Base-by-base conservation (phyloP, 805 yeast genomes). In the Cyberlindnera euphorbiae region DNA sequence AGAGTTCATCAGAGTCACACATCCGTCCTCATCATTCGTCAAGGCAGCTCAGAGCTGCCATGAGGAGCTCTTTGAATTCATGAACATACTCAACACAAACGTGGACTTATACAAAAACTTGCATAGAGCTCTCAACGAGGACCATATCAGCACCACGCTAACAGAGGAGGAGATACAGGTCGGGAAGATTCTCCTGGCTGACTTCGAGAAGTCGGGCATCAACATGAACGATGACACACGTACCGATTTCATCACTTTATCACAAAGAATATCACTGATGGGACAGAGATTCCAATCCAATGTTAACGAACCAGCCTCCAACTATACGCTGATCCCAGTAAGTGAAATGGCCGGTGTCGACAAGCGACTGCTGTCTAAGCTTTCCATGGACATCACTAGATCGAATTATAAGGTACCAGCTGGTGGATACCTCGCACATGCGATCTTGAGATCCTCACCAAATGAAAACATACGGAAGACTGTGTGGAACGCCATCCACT, bases 41-140 rank as follows among this genome's bases (percentile, higher is more conserved):
- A 69, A 68, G 26, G 89, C 88, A 2, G 96, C 98, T 2, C 95
- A 90, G 53, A 70, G 73, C 29, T 82, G 93, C 25, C 96, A 90
- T 55, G 94, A 86, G 49, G 67, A 77, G 45, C 76, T 90, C 83
- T 90, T 82, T 59, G 95, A 88, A 53, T 89, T 81, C 59, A 93
- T 93, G 98, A 93, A 88, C 59, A 73, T 82, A 35, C 66, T 93
- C 30, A 93, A 93, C 58, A 89, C 97, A 2, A 81, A 86, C 36
- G 82, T 78, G 12, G 80, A 73, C 25, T 66, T 93, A 19, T 86
- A 79, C 52, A 59, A 64, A 31, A 75, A 73, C 30, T 67, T 93
- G 27, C 52, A 58, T n/a, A 19, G 17, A 3, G 79, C 82, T 0
- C 59, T 89, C 36, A 58, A 64, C 2, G 62, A 60, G 29, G 35